Conservation (phyloP, 768 basidiomycete species). For the Collybia sordida region DNA sequence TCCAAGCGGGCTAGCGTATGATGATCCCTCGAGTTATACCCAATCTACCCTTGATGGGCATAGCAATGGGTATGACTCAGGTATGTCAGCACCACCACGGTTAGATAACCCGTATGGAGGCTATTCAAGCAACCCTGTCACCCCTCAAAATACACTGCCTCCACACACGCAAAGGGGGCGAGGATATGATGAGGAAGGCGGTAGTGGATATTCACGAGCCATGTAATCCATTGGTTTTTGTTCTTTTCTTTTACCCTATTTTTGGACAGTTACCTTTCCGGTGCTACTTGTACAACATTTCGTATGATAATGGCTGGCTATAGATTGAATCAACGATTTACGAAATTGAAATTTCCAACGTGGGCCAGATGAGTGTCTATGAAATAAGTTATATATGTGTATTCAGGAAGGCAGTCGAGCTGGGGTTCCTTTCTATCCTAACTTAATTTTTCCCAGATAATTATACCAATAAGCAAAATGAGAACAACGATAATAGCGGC, state of each 20-base stretch:
- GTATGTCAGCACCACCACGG: conserved; percentile 1
- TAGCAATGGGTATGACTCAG: neutral
- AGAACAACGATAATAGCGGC: conserved; percentile 84
- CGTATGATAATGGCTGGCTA: neutral
- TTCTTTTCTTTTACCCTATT: conserved; percentile 14
- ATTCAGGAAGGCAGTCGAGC: neutral
- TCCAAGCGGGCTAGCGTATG: conserved; percentile 26
- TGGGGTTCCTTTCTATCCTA: conserved; percentile 21
- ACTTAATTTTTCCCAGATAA: conserved; percentile 76
- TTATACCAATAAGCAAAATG: conserved; percentile 76
- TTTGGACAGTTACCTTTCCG: neutral
- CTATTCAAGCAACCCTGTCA: conserved; percentile 15
- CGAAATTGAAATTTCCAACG: too few species aligned
- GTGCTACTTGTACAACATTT: conserved; percentile 19
- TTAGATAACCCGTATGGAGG: conserved; percentile 18
- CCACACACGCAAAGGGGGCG: conserved; percentile 22
- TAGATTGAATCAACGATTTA: too few species aligned
- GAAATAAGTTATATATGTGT: too few species aligned
- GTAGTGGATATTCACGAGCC: conserved; percentile 26
- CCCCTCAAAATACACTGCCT: conserved; percentile 13
- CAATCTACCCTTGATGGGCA: conserved; percentile 1
- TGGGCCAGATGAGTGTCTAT: too few species aligned
- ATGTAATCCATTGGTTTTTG: conserved; percentile 25
- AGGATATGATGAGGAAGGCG: conserved; percentile 30
- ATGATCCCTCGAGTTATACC: conserved; percentile 20